A percentile compares a stretch with the other conserved stretches of the same genome.
These are phyloP conservation scores for Coix lacrymajobi DNA, from an alignment of 176 grass and related monocot genomes.

Conservation along the genomic window DNA sequence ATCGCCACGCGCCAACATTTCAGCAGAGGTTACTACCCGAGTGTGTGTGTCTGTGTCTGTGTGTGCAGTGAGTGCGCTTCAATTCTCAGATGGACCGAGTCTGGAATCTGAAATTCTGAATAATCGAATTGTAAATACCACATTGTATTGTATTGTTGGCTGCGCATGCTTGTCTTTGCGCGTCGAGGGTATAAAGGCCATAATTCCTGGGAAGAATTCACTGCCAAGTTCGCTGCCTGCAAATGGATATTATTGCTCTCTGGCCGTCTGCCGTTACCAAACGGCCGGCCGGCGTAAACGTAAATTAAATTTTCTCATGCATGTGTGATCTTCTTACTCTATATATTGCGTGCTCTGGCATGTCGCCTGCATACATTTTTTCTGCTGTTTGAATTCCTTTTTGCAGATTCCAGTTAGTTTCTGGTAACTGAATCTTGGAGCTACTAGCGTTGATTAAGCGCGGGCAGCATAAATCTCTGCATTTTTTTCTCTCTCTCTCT, in stretches of 20 bases:
- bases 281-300: not conserved
- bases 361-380: not conserved
- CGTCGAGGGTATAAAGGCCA: not conserved
- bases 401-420: not conserved
- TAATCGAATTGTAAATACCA: conserved; percentile 34
- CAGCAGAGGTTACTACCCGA: not conserved
- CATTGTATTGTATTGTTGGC: no score
- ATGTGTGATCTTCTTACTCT: not conserved
- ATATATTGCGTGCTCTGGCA: not conserved
- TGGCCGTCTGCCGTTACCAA: not conserved
- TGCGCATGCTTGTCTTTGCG: not conserved
- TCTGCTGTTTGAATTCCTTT: not conserved
- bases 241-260: not conserved
- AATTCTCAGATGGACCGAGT: not conserved
- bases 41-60: not conserved
- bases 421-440: not conserved
- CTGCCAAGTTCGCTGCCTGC: not conserved
- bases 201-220: not conserved
- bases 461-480: not conserved
- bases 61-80: not conserved
- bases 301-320: not conserved
- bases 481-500: no score
- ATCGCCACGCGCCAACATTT: not conserved
- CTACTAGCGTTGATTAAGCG: not conserved
- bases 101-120: not conserved